Evolutionary conservation across 2,329 filamentous ascomycete genomes (phyloP).

Genomic region (Beauveria pseudobassiana): DNA sequence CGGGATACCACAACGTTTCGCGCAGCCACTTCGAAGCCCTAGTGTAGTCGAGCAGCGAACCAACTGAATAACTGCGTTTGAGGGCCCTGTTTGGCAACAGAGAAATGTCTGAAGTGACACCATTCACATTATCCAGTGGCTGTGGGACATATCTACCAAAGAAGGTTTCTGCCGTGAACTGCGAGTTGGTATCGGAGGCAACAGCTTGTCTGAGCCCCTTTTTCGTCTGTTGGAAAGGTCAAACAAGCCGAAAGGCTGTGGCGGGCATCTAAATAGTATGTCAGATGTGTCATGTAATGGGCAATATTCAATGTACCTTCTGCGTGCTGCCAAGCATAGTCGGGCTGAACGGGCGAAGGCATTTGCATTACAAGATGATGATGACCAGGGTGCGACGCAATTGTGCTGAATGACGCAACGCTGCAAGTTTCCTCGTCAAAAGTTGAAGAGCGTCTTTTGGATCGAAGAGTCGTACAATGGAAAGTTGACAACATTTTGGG

Average conservation of each 20-base stretch:
- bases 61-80: constrained; percentile 19
- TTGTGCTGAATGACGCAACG: background rate
- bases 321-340: background rate
- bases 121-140: background rate
- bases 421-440: constrained; percentile 3
- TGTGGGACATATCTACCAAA: background rate
- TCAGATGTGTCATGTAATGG: background rate
- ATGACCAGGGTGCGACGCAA: constrained; percentile 9
- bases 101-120: background rate
- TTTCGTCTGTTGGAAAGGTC: constrained; percentile 1
- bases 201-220: background rate
- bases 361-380: constrained; percentile 13
- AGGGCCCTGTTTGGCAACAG: background rate
- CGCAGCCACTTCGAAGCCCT: constrained; percentile 28
- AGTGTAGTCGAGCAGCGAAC: constrained; percentile 25
- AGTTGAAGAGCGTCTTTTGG: background rate
- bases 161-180: background rate
- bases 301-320: background rate
- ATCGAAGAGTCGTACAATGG: background rate
- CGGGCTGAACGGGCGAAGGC: background rate
- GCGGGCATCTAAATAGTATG: background rate
- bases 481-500: background rate
- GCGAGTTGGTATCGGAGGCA: background rate
- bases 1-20: constrained; percentile 22
- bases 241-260: background rate